Percentiles rank a stretch among this genome's conserved stretches.
phyloP scores from a whole-genome alignment of 2,329 filamentous ascomycete species.

The Aspergillus alliaceus region DNA sequence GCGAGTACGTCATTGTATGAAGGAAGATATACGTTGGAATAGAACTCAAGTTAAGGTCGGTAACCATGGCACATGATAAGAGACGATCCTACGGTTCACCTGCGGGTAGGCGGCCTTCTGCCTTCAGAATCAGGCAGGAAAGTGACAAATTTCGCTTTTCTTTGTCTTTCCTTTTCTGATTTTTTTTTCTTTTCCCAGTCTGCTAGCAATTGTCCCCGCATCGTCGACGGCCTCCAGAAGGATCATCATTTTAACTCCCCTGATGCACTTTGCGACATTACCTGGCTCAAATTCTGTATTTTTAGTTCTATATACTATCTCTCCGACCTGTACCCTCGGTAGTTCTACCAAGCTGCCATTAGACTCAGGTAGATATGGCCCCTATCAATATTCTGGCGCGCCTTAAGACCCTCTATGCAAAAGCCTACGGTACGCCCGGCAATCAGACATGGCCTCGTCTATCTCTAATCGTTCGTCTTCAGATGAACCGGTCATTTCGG shows the following conservation, averaged over 20 bases:
- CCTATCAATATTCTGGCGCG: conserved; percentile 33
- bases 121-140: conserved; percentile 12
- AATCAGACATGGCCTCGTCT: background rate
- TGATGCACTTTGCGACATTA: background rate
- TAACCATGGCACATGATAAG: background rate
- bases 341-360: background rate
- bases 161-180: conserved; percentile 8
- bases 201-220: too few relatives aligned
- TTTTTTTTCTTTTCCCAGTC: background rate
- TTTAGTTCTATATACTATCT: background rate
- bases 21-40: background rate
- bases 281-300: background rate
- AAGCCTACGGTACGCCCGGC: conserved; percentile 28
- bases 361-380: conserved; percentile 26
- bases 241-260: conserved; percentile 1
- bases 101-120: background rate
- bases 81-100: background rate
- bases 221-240: conserved; percentile 1
- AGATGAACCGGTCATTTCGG: conserved; percentile 41
- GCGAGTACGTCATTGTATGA: background rate
- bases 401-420: conserved; percentile 34
- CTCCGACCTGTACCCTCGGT: background rate
- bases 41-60: background rate
- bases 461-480: conserved; percentile 10
- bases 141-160: background rate